Percentiles rank a stretch among this genome's conserved stretches.
phyloP scores from a whole-genome alignment of 495 filamentous ascomycete genomes.

The Podospora pseudoanserina region DNA sequence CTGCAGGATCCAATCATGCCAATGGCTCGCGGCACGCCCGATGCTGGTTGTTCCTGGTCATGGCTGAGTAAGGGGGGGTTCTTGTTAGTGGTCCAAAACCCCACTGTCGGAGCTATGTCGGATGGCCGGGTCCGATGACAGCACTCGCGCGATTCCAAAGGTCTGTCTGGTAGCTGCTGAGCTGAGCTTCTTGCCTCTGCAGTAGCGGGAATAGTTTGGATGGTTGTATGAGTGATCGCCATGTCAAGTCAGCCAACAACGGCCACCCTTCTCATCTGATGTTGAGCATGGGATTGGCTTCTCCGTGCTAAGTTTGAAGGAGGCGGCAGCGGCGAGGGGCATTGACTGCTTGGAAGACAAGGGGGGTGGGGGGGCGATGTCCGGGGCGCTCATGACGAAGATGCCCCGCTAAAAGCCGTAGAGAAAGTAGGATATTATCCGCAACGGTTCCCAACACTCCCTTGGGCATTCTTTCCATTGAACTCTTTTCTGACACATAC shows the following conservation, averaged over 20 bases:
- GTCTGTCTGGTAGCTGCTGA: neutral
- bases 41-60: neutral
- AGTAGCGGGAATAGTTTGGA: neutral
- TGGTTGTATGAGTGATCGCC: neutral
- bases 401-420: constrained; percentile 12
- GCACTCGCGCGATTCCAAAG: neutral
- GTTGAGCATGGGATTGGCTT: neutral
- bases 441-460: constrained; percentile 8
- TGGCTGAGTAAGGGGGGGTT: constrained; percentile 20
- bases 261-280: neutral
- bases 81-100: neutral
- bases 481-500: neutral
- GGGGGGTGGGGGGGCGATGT: neutral
- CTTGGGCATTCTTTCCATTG: constrained; percentile 6
- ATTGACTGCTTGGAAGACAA: neutral
- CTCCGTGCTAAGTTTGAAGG: neutral
- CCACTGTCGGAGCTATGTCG: constrained; percentile 11
- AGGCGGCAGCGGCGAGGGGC: constrained; percentile 7
- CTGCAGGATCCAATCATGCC: constrained; percentile 15
- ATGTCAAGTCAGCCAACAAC: neutral
- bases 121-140: neutral
- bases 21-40: constrained; percentile 13
- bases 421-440: constrained; percentile 11
- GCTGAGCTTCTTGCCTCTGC: neutral
- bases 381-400: constrained; percentile 6